A percentile compares a stretch with the other conserved stretches of the same genome.
phyloP scores from a whole-genome alignment of 140 eudicot genomes.

The Flaveria floridana region DNA sequence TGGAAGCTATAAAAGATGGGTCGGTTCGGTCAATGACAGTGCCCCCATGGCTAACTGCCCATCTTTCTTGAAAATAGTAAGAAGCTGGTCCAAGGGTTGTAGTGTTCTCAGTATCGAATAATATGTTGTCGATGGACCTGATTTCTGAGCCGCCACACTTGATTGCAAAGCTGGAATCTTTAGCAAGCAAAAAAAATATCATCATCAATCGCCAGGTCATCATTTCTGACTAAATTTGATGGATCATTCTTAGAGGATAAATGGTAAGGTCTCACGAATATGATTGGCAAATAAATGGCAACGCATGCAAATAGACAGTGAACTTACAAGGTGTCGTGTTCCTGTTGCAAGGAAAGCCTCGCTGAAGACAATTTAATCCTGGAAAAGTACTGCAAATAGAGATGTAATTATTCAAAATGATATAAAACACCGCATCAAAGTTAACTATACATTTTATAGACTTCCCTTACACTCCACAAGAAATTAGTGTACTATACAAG shows the following conservation, averaged over 20 bases:
- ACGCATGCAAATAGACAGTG: not conserved
- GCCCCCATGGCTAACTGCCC: conserved; percentile 51
- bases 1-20: conserved; percentile 42
- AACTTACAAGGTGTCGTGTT: conserved; percentile 44
- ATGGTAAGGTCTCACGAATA: not conserved
- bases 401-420: conserved; percentile 15
- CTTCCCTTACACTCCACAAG: conserved; percentile 21
- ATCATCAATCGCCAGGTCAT: conserved; percentile 28
- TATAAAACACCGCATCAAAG: not conserved
- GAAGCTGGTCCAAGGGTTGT: conserved; percentile 49
- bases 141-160: conserved; percentile 52
- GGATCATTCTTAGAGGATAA: conserved; percentile 11
- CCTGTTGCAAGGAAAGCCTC: conserved; percentile 48
- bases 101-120: conserved; percentile 44
- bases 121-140: conserved; percentile 28
- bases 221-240: conserved; percentile 28
- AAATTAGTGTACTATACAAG: not conserved
- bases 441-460: not conserved
- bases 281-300: not conserved
- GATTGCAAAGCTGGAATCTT: conserved; percentile 47
- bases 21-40: conserved; percentile 34
- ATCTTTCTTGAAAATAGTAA: conserved; percentile 27
- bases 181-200: conserved; percentile 25
- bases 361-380: conserved; percentile 49
- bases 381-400: conserved; percentile 37